Conservation (phyloP, 352 stramenopile species). For the Phytopythium montanum region DNA sequence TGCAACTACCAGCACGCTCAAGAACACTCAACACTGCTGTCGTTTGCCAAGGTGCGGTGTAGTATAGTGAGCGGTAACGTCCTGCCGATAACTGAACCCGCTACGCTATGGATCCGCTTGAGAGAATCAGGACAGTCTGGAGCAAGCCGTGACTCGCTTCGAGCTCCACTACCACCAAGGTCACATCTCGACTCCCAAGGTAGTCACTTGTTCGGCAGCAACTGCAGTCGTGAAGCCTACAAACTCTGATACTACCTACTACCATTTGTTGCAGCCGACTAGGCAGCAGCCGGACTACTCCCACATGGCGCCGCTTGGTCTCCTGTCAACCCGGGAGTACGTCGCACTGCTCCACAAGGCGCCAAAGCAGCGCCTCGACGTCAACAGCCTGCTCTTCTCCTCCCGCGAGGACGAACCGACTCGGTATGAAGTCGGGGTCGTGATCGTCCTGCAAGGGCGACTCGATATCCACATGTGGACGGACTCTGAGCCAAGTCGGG, state of each 20-base stretch:
- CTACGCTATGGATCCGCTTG: not conserved
- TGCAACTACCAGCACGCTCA: slow-evolving; percentile 15
- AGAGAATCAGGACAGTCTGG: slow-evolving; percentile 19
- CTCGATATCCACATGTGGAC: slow-evolving; percentile 6
- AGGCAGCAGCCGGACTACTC: no score
- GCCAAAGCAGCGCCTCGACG: not conserved
- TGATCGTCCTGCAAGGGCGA: slow-evolving; percentile 1
- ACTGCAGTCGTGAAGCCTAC: not conserved
- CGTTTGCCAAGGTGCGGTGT: slow-evolving; percentile 17
- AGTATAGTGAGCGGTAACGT: not conserved
- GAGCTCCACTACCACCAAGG: slow-evolving; percentile 26
- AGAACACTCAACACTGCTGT: slow-evolving; percentile 17
- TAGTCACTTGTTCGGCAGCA: not conserved
- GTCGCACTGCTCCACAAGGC: not conserved
- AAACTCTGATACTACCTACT: not conserved
- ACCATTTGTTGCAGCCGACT: not conserved
- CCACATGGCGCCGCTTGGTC: slow-evolving; percentile 1
- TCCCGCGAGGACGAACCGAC: not conserved
- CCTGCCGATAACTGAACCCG: not conserved
- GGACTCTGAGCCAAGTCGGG: not conserved
- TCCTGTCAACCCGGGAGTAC: not conserved
- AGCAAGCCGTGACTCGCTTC: slow-evolving; percentile 23
- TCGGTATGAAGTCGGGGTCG: not conserved
- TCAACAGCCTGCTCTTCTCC: slow-evolving; percentile 1
- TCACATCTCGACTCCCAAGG: slow-evolving; percentile 7